Evolutionary conservation across 2,329 filamentous ascomycete species (phyloP), one percentile per base, ranked within the genome.

Genomic region (Microcera coccophila): DNA sequence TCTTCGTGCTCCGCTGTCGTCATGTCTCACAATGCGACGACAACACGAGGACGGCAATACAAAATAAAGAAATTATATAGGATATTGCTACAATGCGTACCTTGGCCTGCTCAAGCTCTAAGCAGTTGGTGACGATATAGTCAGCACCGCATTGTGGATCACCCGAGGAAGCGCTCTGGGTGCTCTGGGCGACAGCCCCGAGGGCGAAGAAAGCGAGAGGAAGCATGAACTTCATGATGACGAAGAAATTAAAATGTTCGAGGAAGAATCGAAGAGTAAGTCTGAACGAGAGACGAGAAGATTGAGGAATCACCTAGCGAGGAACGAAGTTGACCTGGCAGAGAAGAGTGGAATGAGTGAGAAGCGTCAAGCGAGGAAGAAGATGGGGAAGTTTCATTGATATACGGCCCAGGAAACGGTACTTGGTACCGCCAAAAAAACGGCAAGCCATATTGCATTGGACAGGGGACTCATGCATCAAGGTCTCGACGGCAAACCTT

Each of bases 81-180:
- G n/a, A n/a, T n/a, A n/a, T n/a, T n/a, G n/a, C n/a, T n/a, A n/a
- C n/a, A n/a, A n/a, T n/a, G 31, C 44, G 32, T 54, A 66, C 64
- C 61, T 70, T 70, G 45, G 53, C 53, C 29, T 52, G 63, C 54
- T 75, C 66, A 41, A 61, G 64, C 24, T 50, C 41, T 17, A 76
- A 62, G 56, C 73, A 76, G 42, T 63, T 53, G 42, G 65, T 63
- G 54, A 76, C 69, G 32, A 76, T 75, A 63, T 69, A 68, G 39
- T 72, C 64, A 51, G 73, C 73, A 8, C 57, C 61, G 54, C 73
- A 76, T 29, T 58, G 58, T n/a, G n/a, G n/a, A n/a, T n/a, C n/a
- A 32, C 59, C 44, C 42, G 61, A 62, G 32, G 53, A 47, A 37
- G 61, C 60, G 22, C 50, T 50, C 24, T 57, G 56, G 34, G 52